Evolutionary conservation across 441 rosid species (phyloP).

Genomic region (Adansonia grandidieri): DNA sequence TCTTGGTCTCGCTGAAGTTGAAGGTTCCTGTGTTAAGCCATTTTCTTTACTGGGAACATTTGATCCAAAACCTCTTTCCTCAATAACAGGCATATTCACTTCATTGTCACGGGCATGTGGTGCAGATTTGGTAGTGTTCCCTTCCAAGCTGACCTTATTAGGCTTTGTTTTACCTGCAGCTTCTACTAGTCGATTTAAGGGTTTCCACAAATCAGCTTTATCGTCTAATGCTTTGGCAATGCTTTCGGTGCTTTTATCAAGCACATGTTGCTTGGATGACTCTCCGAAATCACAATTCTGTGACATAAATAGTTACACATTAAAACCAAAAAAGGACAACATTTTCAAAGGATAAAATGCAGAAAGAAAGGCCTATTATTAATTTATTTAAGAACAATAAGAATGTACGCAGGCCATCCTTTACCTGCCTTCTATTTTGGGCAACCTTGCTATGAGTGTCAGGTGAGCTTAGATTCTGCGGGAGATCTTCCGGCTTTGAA

Average conservation of each 20-base stretch:
- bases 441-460: slow-evolving; percentile 15
- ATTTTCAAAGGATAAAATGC: slow-evolving; percentile 10
- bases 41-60: slow-evolving; percentile 21
- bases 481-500: slow-evolving; percentile 26
- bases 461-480: background rate
- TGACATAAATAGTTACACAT: too few relatives aligned
- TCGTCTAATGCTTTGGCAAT: slow-evolving; percentile 9
- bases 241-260: background rate
- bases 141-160: background rate
- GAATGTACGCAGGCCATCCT: background rate
- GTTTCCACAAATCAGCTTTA: slow-evolving; percentile 30
- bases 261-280: slow-evolving; percentile 4
- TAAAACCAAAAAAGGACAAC: background rate
- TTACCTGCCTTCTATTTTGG: slow-evolving; percentile 34
- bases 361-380: background rate
- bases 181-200: slow-evolving; percentile 27
- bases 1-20: slow-evolving; percentile 24
- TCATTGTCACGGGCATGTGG: background rate
- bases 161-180: slow-evolving; percentile 28
- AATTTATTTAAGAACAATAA: too few relatives aligned
- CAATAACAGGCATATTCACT: background rate
- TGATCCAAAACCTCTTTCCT: slow-evolving; percentile 22
- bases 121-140: background rate
- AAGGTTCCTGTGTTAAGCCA: slow-evolving; percentile 14
- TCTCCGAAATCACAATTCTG: slow-evolving; percentile 11